A percentile compares a stretch with the other conserved stretches of the same genome.
Conservation (phyloP, 495 filamentous ascomycete genomes). For the Aspergillus hancockii region DNA sequence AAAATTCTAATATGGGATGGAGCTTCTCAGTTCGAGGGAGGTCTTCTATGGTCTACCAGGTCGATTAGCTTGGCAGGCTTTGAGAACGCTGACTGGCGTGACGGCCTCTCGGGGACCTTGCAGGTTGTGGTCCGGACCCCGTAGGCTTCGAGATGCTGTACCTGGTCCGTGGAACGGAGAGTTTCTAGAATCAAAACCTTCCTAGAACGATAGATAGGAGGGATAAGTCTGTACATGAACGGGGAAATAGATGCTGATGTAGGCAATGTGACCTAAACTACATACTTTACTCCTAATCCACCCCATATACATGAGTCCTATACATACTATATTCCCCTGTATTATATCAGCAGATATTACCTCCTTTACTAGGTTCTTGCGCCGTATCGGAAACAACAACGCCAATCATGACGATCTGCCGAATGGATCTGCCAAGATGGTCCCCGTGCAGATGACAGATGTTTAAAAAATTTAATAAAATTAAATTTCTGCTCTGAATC, state of each 20-base stretch:
- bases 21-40: not conserved
- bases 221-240: not conserved
- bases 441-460: slow-evolving; percentile 45
- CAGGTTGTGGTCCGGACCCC: not conserved
- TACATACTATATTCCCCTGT: not conserved
- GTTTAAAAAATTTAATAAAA: slow-evolving; percentile 17
- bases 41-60: not conserved
- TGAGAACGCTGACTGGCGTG: not conserved
- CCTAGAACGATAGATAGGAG: not conserved
- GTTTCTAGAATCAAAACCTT: not conserved
- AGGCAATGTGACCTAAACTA: not conserved
- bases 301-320: not conserved
- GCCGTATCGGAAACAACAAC: slow-evolving; percentile 4
- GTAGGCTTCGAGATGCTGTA: not conserved
- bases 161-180: not conserved
- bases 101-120: not conserved
- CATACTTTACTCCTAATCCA: not conserved
- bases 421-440: slow-evolving; percentile 45
- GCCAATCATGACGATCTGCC: slow-evolving; percentile 46
- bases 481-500: not conserved
- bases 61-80: not conserved
- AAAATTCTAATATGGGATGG: too few species aligned
- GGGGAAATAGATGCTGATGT: not conserved
- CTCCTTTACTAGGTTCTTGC: not conserved
- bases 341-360: not conserved